Conservation (phyloP, 2,329 filamentous ascomycete species). For the Cladosporium sp. region DNA sequence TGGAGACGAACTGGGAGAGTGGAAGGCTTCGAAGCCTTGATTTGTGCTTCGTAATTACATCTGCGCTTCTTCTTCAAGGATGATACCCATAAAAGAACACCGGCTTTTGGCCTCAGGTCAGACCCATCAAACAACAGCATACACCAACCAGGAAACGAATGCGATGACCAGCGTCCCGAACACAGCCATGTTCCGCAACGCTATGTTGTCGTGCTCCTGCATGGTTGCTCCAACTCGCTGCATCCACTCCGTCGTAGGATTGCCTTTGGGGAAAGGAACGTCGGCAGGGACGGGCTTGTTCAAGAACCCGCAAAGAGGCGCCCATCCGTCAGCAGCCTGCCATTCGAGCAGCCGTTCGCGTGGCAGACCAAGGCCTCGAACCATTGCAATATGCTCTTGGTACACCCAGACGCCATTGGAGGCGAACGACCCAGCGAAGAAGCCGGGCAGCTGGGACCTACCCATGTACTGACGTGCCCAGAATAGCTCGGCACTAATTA, state of each 20-base stretch:
- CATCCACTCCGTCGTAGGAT: conserved; percentile 1
- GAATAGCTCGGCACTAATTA: conserved; percentile 1
- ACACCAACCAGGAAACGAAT: not conserved
- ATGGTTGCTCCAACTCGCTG: conserved; percentile 2
- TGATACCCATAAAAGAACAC: not conserved
- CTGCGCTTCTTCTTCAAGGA: not conserved
- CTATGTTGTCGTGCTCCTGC: not conserved
- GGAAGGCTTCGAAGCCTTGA: not conserved
- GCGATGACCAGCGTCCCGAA: not conserved
- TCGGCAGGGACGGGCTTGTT: conserved; percentile 27
- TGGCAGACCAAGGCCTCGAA: conserved; percentile 21
- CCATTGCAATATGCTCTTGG: conserved; percentile 20
- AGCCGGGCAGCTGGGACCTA: not conserved
- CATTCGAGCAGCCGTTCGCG: conserved; percentile 34
- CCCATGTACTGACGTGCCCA: conserved; percentile 1
- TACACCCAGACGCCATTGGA: conserved; percentile 7
- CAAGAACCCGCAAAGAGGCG: conserved; percentile 35
- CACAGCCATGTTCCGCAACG: conserved; percentile 8
- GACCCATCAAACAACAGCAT: not conserved
- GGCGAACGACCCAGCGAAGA: conserved; percentile 7
- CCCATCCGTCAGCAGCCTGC: conserved; percentile 32
- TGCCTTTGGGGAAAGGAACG: conserved; percentile 25
- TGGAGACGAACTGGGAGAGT: conserved; percentile 9
- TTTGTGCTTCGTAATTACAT: not conserved
- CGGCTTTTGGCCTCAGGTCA: not conserved